A percentile compares a stretch with the other conserved stretches of the same genome.
These are phyloP conservation scores for Pisolithus marmoratus DNA, from an alignment of 768 basidiomycete genomes.

Conservation along the genomic window DNA sequence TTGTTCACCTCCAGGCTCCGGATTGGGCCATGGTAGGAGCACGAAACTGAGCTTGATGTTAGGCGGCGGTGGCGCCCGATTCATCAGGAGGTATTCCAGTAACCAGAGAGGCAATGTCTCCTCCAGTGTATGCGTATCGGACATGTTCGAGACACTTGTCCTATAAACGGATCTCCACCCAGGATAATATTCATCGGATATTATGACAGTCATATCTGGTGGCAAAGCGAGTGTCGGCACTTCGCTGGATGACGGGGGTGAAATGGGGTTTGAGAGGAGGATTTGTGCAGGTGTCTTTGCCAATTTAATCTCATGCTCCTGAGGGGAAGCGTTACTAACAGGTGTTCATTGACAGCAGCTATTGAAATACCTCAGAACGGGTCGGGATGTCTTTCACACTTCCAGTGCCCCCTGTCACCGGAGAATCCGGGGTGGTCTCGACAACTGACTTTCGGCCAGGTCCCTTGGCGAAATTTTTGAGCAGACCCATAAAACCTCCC, in stretches of 20 bases:
- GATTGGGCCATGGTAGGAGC: conserved; percentile 67
- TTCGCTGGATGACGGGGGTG: conserved; percentile 66
- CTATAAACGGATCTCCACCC: conserved; percentile 78
- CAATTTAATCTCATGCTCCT: conserved; percentile 24
- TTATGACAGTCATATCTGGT: conserved; percentile 56
- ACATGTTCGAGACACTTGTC: conserved; percentile 56
- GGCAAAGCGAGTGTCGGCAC: conserved; percentile 63
- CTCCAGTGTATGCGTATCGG: conserved; percentile 56
- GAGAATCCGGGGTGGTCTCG: conserved; percentile 21
- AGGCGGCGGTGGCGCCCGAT: conserved; percentile 47
- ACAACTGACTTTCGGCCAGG: conserved; percentile 29
- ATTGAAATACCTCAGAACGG: conserved; percentile 21
- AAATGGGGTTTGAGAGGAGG: conserved; percentile 49
- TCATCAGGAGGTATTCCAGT: conserved; percentile 75
- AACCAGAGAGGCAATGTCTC: conserved; percentile 83
- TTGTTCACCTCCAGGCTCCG: conserved; percentile 50
- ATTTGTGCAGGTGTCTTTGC: conserved; percentile 48
- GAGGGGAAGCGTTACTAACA: conserved; percentile 2
- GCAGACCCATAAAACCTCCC: conserved; percentile 69
- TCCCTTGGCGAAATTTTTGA: conserved; percentile 70
- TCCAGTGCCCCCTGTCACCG: conserved; percentile 11
- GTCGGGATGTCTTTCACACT: conserved; percentile 10
- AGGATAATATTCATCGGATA: conserved; percentile 75
- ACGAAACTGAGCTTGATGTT: conserved; percentile 84
- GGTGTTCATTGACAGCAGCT: not conserved